Percentiles rank a stretch among this genome's conserved stretches.
Evolutionary conservation across 2,329 filamentous ascomycete species (phyloP).

Genomic region (Fusarium pilosicola): DNA sequence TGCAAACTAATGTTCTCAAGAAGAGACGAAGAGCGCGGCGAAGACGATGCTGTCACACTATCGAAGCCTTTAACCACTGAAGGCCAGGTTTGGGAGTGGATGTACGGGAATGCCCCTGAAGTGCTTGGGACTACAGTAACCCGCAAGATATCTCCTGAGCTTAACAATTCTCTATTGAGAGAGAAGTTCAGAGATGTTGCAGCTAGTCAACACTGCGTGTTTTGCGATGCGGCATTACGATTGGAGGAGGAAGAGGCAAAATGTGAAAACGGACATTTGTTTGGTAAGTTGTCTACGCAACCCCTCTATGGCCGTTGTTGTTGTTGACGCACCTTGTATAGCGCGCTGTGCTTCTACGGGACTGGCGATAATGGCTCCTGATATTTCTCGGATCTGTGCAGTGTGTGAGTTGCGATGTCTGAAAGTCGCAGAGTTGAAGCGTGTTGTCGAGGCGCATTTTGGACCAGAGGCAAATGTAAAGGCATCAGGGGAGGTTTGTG

Average conservation of each 20-base stretch:
- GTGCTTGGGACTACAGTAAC: slow-evolving; percentile 54
- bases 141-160: slow-evolving; percentile 24
- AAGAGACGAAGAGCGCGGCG: slow-evolving; percentile 30
- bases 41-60: background rate
- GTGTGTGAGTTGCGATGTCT: slow-evolving; percentile 65
- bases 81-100: slow-evolving; percentile 65
- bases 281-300: slow-evolving; percentile 48
- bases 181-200: slow-evolving; percentile 53
- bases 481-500: slow-evolving; percentile 50
- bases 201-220: slow-evolving; percentile 55
- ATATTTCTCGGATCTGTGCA: slow-evolving; percentile 63
- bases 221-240: slow-evolving; percentile 55
- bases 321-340: slow-evolving; percentile 36
- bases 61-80: slow-evolving; percentile 56
- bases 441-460: slow-evolving; percentile 46
- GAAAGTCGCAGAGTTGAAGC: slow-evolving; percentile 54
- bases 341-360: slow-evolving; percentile 65
- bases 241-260: slow-evolving; percentile 49
- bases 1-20: slow-evolving; percentile 53
- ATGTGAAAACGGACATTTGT: slow-evolving; percentile 54
- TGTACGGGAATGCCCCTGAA: slow-evolving; percentile 63
- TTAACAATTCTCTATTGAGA: slow-evolving; percentile 44
- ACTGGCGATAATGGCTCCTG: slow-evolving; percentile 64
- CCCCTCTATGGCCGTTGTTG: background rate
- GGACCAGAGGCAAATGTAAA: slow-evolving; percentile 45